These are phyloP conservation scores for Teratosphaeria epicoccoides DNA, from an alignment of 2,329 filamentous ascomycete species.

Conservation along the genomic window DNA sequence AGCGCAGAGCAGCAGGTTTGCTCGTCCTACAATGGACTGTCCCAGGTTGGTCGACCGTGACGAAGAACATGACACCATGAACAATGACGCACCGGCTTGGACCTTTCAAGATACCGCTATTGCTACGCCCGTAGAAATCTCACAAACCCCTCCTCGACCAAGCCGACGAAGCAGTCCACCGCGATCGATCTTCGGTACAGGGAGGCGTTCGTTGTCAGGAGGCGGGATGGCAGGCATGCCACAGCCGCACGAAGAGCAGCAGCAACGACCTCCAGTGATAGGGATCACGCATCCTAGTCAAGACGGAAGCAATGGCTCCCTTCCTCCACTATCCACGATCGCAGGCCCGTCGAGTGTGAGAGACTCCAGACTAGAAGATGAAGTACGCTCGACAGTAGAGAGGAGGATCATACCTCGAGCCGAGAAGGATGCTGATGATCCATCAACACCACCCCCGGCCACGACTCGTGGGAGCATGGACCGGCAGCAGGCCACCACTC, in stretches of 20 bases:
- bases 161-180: constrained; percentile 14
- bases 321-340: constrained; percentile 6
- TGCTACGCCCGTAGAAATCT: neutral
- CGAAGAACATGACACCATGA: neutral
- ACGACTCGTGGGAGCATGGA: constrained; percentile 20
- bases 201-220: constrained; percentile 9
- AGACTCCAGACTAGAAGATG: constrained; percentile 10
- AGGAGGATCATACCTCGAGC: constrained; percentile 29
- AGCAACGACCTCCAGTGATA: constrained; percentile 1
- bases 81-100: constrained; percentile 2
- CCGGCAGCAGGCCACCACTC: constrained; percentile 29
- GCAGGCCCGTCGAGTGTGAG: constrained; percentile 1
- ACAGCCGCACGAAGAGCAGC: neutral
- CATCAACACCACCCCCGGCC: constrained; percentile 29
- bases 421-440: constrained; percentile 41
- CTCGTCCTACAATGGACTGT: neutral
- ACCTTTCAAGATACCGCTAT: constrained; percentile 3
- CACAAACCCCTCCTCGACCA: constrained; percentile 3
- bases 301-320: constrained; percentile 4
- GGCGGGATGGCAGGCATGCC: neutral
- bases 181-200: constrained; percentile 11
- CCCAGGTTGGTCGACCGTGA: neutral
- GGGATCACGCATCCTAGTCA: constrained; percentile 5
- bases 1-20: neutral
- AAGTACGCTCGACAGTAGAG: constrained; percentile 13